These are phyloP conservation scores for Cryphonectria carpinicola DNA, from an alignment of 2,329 filamentous ascomycete genomes.

Conservation along the genomic window DNA sequence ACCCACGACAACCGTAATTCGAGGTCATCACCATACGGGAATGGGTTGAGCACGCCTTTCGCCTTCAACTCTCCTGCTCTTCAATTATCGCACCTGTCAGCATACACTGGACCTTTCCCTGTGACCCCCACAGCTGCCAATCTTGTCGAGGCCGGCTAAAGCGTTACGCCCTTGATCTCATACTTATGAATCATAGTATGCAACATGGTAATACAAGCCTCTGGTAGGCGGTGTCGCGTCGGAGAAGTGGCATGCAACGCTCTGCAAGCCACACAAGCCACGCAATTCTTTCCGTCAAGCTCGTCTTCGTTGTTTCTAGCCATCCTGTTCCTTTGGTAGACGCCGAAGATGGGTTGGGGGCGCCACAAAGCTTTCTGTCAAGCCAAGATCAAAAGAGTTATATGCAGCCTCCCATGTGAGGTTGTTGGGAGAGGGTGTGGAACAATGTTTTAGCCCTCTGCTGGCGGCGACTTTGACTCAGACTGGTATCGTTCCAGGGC, in stretches of 20 bases:
- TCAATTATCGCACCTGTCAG: not conserved
- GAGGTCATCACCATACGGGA: not conserved
- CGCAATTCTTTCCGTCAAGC: not conserved
- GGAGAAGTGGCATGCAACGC: conserved; percentile 17
- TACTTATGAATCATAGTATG: not conserved
- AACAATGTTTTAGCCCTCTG: not conserved
- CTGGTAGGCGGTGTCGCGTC: not conserved
- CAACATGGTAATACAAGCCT: not conserved
- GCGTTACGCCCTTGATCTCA: not conserved
- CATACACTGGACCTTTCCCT: not conserved
- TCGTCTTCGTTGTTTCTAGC: not conserved
- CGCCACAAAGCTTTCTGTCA: not conserved
- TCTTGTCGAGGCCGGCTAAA: not conserved
- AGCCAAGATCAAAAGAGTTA: not conserved
- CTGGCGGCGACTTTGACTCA: not conserved
- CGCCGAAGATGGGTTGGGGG: not conserved
- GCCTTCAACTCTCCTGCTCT: not conserved
- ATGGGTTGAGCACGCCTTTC: too few relatives aligned
- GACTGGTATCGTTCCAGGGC: not conserved
- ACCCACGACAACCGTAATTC: not conserved
- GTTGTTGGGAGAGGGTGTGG: not conserved
- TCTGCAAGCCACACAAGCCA: conserved; percentile 25
- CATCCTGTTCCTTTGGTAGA: not conserved
- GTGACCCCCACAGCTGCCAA: not conserved
- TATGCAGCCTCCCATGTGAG: not conserved